These are phyloP conservation scores for Bipolaris oryzae DNA, from an alignment of 2,329 filamentous ascomycete species.

Conservation along the genomic window DNA sequence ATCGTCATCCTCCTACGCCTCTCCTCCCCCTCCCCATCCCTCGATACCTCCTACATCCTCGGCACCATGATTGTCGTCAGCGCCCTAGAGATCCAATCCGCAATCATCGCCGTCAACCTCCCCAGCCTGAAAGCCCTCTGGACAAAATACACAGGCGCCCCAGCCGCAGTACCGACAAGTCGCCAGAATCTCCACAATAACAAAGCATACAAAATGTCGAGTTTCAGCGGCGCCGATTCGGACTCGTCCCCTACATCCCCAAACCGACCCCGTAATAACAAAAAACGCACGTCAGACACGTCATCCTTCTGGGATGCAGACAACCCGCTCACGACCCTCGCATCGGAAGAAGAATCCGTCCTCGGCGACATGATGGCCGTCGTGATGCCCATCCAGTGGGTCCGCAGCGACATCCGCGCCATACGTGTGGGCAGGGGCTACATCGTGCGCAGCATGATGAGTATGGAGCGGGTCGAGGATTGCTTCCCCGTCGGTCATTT, in stretches of 20 bases:
- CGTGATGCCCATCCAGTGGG: conserved; percentile 8
- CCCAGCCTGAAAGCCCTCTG: conserved; percentile 8
- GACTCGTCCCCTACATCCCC: not conserved
- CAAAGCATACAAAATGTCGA: not conserved
- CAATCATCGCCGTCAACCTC: conserved; percentile 7
- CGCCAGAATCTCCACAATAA: not conserved
- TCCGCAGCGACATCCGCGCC: conserved; percentile 5
- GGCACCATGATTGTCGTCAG: conserved; percentile 2
- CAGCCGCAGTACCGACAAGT: not conserved
- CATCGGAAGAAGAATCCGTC: conserved; percentile 6
- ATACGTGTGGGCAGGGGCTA: conserved; percentile 9
- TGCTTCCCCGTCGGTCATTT: conserved; percentile 11
- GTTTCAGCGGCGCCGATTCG: not conserved
- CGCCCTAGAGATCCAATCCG: conserved; percentile 8
- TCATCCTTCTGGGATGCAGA: not conserved
- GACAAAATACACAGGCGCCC: not conserved
- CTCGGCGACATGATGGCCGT: conserved; percentile 8
- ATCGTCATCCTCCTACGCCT: not conserved
- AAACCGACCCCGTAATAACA: not conserved
- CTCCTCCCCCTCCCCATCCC: not conserved
- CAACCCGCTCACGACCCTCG: conserved; percentile 4
- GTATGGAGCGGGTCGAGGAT: conserved; percentile 10
- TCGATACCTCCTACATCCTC: not conserved
- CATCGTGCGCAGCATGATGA: conserved; percentile 8
- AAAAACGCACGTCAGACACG: not conserved